These are phyloP conservation scores for Eutrema salsugineum DNA, from an alignment of 441 rosid species.

Conservation along the genomic window DNA sequence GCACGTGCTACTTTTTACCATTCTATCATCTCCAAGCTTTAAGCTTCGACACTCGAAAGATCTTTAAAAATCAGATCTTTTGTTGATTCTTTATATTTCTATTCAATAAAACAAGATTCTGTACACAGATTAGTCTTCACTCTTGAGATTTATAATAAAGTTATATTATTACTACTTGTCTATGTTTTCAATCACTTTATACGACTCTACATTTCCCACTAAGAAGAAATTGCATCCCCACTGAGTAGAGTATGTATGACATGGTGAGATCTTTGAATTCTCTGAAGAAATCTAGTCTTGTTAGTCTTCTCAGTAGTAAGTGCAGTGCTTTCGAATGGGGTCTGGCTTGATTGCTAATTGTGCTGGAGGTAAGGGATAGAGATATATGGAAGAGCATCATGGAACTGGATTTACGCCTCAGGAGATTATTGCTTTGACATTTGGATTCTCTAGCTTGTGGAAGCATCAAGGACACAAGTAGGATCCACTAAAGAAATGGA, in stretches of 20 bases:
- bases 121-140: not conserved
- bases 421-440: not conserved
- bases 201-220: not conserved
- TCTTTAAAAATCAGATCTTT: not conserved
- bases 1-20: constrained; percentile 66
- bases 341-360: not conserved
- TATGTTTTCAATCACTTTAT: not conserved
- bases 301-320: not conserved
- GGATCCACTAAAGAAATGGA: too few species aligned
- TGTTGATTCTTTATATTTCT: not conserved
- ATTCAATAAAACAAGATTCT: constrained; percentile 8
- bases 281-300: not conserved
- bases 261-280: not conserved
- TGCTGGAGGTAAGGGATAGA: not conserved
- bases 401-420: not conserved
- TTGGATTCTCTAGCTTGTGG: constrained; percentile 22
- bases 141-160: not conserved
- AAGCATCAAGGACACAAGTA: not conserved
- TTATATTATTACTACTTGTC: not conserved
- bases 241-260: not conserved
- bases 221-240: not conserved
- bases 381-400: not conserved
- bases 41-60: constrained; percentile 3
- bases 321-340: not conserved
- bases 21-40: constrained; percentile 48